These are phyloP conservation scores for Citrus glauca DNA, from an alignment of 345 rosid species.

Conservation along the genomic window DNA sequence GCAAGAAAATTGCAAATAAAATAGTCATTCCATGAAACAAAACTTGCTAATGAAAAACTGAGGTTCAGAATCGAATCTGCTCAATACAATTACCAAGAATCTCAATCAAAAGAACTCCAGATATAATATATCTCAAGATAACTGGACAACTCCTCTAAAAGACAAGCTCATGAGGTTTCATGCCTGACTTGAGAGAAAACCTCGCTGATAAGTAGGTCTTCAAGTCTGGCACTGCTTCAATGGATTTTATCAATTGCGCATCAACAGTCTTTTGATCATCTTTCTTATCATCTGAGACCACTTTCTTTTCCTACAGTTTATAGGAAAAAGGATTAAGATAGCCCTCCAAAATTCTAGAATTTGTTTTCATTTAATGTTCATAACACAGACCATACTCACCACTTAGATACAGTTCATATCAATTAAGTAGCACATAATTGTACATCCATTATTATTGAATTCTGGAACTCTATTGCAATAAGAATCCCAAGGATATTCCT, in stretches of 20 bases:
- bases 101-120: neutral
- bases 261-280: slow-evolving; percentile 83
- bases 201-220: slow-evolving; percentile 69
- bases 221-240: slow-evolving; percentile 65
- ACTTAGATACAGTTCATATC: neutral
- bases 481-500: neutral
- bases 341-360: neutral
- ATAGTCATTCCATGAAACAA: neutral
- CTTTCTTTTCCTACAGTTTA: slow-evolving; percentile 52
- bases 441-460: neutral
- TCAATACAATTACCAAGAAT: neutral
- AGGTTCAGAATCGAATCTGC: neutral
- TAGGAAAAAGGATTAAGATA: neutral
- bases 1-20: neutral
- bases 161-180: slow-evolving; percentile 81
- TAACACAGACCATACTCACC: neutral
- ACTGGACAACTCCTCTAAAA: slow-evolving; percentile 34
- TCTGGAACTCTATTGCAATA: neutral
- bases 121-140: neutral
- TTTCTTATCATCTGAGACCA: slow-evolving; percentile 62
- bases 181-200: slow-evolving; percentile 72
- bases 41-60: neutral
- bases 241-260: slow-evolving; percentile 49
- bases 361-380: neutral
- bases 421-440: neutral